A percentile compares a stretch with the other conserved stretches of the same genome.
Conservation (phyloP, 352 stramenopile species). For the Phytophthora syringae region DNA sequence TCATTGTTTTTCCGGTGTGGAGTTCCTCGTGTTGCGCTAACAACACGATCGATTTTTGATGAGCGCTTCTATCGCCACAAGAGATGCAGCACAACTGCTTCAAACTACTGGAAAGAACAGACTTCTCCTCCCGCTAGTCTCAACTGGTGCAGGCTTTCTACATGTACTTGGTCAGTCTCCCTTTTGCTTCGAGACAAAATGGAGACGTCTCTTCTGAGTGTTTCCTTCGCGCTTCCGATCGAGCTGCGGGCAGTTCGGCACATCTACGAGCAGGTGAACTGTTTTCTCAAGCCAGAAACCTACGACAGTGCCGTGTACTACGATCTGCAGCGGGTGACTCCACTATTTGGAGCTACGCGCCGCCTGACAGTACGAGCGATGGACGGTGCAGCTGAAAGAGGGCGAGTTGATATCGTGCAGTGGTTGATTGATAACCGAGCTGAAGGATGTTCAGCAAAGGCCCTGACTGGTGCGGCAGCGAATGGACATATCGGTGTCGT, state of each 20-base stretch:
- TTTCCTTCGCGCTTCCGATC: neutral
- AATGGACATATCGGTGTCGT: neutral
- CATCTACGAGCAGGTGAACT: neutral
- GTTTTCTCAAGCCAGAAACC: neutral
- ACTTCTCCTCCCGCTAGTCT: neutral
- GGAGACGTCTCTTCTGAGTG: neutral
- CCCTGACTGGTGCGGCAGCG: neutral
- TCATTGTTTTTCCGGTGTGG: neutral
- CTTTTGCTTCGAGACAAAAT: neutral
- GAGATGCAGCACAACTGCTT: neutral
- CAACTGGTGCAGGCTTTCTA: neutral
- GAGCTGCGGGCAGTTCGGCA: neutral
- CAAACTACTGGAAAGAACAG: neutral
- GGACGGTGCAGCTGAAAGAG: conserved; percentile 5
- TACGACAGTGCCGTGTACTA: conserved; percentile 2
- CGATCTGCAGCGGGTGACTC: neutral
- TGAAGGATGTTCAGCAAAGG: neutral
- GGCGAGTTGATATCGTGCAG: conserved; percentile 1
- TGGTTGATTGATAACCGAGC: neutral
- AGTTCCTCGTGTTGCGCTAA: neutral
- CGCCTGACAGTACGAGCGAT: neutral
- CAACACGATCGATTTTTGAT: neutral
- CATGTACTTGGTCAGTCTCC: neutral
- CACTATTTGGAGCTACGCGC: neutral
- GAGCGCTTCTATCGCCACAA: too few species aligned